A percentile compares a stretch with the other conserved stretches of the same genome.
These are phyloP conservation scores for Oehlia diaphana DNA, from an alignment of 192 early-diverging fungal genomes.

Conservation along the genomic window DNA sequence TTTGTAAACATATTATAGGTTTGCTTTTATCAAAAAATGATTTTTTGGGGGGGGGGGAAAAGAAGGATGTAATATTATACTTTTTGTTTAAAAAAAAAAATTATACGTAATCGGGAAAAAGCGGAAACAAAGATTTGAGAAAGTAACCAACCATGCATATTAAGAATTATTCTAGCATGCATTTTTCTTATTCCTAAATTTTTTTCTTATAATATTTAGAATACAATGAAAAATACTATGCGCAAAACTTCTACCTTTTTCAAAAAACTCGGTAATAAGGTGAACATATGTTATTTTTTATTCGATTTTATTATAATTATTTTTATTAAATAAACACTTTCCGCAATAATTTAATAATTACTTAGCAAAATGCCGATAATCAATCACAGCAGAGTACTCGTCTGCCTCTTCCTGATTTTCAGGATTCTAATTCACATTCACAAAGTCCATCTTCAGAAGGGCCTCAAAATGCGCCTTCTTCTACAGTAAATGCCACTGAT, in stretches of 20 bases:
- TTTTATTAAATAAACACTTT: not conserved
- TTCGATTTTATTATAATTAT: not conserved
- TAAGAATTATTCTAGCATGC: not conserved
- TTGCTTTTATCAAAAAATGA: not conserved
- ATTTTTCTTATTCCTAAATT: not conserved
- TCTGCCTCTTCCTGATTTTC: not conserved
- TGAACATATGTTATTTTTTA: not conserved
- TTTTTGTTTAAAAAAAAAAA: not conserved
- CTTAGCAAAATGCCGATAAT: slow-evolving; percentile 6
- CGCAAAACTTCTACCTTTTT: slow-evolving; percentile 30
- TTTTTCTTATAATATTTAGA: not conserved
- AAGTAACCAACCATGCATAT: not conserved
- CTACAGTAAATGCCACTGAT: not conserved
- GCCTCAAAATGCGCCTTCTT: not conserved
- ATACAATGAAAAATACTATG: slow-evolving; percentile 28
- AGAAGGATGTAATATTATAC: not conserved
- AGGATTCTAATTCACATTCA: not conserved
- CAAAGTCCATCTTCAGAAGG: not conserved
- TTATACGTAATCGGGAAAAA: not conserved
- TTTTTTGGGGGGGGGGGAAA: not conserved
- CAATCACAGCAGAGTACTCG: not conserved
- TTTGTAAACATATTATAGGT: not conserved
- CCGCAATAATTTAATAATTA: not conserved
- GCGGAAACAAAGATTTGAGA: not conserved
- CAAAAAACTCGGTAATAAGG: slow-evolving; percentile 27